phyloP scores from a whole-genome alignment of 2,329 filamentous ascomycete species.

The Pseudonectria buxi region DNA sequence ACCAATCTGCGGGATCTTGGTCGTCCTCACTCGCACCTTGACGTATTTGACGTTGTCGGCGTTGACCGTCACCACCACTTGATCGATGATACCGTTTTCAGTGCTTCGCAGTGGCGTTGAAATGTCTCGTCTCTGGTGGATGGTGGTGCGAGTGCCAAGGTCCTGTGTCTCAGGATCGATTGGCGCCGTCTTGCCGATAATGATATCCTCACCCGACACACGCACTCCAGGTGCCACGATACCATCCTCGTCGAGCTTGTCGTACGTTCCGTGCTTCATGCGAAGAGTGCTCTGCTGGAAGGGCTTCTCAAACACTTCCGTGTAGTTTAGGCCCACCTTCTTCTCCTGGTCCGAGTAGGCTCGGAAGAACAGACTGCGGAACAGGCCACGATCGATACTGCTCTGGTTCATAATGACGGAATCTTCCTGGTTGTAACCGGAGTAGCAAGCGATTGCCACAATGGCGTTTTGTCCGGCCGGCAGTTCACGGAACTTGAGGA shows the following conservation, averaged over 20 bases:
- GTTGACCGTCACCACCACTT: slow-evolving; percentile 89
- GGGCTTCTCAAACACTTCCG: slow-evolving; percentile 94
- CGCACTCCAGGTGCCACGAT: slow-evolving; percentile 90
- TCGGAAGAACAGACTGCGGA: slow-evolving; percentile 96
- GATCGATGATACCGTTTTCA: slow-evolving; percentile 93
- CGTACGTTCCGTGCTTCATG: slow-evolving; percentile 90
- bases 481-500: slow-evolving; percentile 93
- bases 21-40: slow-evolving; percentile 94
- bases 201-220: slow-evolving; percentile 96
- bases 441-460: slow-evolving; percentile 94
- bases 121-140: slow-evolving; percentile 89
- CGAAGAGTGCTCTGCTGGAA: slow-evolving; percentile 80
- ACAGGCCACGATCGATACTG: slow-evolving; percentile 93
- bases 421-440: slow-evolving; percentile 99
- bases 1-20: slow-evolving; percentile 96
- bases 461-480: slow-evolving; percentile 97
- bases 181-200: slow-evolving; percentile 96
- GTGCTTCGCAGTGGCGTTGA: slow-evolving; percentile 92
- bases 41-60: slow-evolving; percentile 91
- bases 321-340: slow-evolving; percentile 84
- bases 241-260: slow-evolving; percentile 95
- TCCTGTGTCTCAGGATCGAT: slow-evolving; percentile 91
- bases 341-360: slow-evolving; percentile 97
- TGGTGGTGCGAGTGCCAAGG: slow-evolving; percentile 81
- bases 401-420: slow-evolving; percentile 99